Base-by-base conservation (phyloP, 495 filamentous ascomycete species). In the Talaromyces ruber region DNA sequence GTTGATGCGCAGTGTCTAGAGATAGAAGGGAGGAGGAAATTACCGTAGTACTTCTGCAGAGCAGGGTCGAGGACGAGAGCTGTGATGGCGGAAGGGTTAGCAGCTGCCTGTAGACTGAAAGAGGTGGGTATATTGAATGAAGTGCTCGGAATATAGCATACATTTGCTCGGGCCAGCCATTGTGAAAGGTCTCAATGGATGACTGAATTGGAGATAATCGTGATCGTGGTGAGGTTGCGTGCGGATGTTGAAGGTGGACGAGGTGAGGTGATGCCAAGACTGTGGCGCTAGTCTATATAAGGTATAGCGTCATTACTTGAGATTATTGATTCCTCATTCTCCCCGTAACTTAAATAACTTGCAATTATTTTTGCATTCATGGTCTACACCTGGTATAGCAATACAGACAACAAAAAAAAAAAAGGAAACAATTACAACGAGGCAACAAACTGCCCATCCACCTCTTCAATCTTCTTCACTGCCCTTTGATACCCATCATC, bases 31-130 rank as follows among this genome's bases (percentile, higher is more conserved):
- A 29, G 43, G 22, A 29, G 59, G 58, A 11, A 64, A 54, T 66
- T 86, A 93, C 90, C 82, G 69, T 82, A 83, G 72, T 88, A 86
- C 81, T 87, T 88, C 76, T 87, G 80, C 70, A 91, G 72, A 66
- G 87, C 90, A 74, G 90, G 90, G 80, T 94, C 90, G 79, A 88
- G 73, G 73, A 84, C 72, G 74, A 90, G 67, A 43, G 79, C 81
- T 84, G 63, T 59, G 57, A 26, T n/a, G 51, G 64, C 62, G 64
- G 4, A 16, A 5, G 64, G 51, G 28, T 29, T 45, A 39, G 11
- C 18, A 12, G 29, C n/a, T 45, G 7, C 4, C 18, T 8, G 22
- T 34, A 7, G 25, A 22, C 3, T 6, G 11, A 52, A 22, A 54
- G n/a, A 11, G 0, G 5, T 1, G 37, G 37, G 8, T 39, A 8